phyloP scores from a whole-genome alignment of 2,329 filamentous ascomycete species.

The Ascomycota sp. region DNA sequence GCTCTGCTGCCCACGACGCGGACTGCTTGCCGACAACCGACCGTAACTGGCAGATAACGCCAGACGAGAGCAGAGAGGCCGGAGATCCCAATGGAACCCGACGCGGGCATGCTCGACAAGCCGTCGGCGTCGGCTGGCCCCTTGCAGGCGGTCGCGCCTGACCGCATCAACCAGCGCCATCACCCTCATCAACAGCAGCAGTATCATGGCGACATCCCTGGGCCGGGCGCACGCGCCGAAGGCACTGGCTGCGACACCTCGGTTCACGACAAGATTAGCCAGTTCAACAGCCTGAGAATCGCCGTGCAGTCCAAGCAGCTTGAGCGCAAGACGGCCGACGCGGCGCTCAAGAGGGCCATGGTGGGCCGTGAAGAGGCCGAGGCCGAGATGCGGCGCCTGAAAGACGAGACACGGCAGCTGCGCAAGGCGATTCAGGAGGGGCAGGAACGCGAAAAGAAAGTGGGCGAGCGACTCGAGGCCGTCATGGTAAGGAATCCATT shows the following conservation, averaged over 20 bases:
- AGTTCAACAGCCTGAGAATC: slow-evolving; percentile 47
- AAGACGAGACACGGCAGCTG: slow-evolving; percentile 34
- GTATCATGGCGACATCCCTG: too few relatives aligned
- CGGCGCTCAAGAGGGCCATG: slow-evolving; percentile 42
- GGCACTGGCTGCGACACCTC: slow-evolving; percentile 29
- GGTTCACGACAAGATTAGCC: slow-evolving; percentile 45
- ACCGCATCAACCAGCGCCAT: slow-evolving; percentile 32
- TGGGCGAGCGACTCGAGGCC: slow-evolving; percentile 42
- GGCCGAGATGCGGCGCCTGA: slow-evolving; percentile 38
- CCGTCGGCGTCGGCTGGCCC: slow-evolving; percentile 18
- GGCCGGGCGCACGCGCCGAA: slow-evolving; percentile 12
- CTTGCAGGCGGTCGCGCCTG: slow-evolving; percentile 37
- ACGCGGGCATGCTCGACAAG: neutral
- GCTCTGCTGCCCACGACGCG: too few relatives aligned
- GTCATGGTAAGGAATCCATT: slow-evolving; percentile 34
- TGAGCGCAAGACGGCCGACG: slow-evolving; percentile 41
- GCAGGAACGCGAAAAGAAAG: slow-evolving; percentile 40
- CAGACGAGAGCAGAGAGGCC: too few relatives aligned
- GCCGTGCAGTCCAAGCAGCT: slow-evolving; percentile 36
- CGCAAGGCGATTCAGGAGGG: slow-evolving; percentile 40
- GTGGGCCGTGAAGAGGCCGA: slow-evolving; percentile 50
- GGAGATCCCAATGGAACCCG: neutral
- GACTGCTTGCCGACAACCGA: too few relatives aligned
- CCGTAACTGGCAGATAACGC: too few relatives aligned
- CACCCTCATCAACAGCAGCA: neutral